Percentiles rank a stretch among this genome's conserved stretches.
These are phyloP conservation scores for Magnaporthiopsis incrustans DNA, from an alignment of 2,329 filamentous ascomycete species.

Conservation along the genomic window DNA sequence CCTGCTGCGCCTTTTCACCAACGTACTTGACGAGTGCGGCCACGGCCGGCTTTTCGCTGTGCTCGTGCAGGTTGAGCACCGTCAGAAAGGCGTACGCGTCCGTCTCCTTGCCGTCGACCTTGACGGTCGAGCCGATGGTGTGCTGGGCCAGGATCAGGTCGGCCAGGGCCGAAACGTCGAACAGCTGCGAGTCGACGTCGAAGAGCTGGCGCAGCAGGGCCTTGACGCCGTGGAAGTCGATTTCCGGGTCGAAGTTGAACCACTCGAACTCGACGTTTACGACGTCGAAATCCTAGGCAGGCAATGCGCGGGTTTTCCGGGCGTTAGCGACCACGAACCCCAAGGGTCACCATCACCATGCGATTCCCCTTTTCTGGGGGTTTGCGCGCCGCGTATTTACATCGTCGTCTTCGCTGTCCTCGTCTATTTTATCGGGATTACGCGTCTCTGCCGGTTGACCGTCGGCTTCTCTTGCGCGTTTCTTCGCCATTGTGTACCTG, in stretches of 20 bases:
- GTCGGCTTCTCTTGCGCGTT: conserved; percentile 27
- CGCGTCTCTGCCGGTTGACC: conserved; percentile 19
- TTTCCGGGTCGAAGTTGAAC: conserved; percentile 85
- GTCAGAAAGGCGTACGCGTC: conserved; percentile 93
- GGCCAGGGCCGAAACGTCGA: conserved; percentile 79
- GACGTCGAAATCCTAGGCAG: conserved; percentile 70
- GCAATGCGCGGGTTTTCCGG: background rate
- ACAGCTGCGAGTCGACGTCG: conserved; percentile 76
- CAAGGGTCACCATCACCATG: background rate
- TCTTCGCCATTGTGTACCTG: conserved; percentile 23
- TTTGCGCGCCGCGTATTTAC: conserved; percentile 21
- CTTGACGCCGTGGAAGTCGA: conserved; percentile 95
- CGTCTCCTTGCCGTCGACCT: conserved; percentile 88
- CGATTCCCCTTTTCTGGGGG: conserved; percentile 8
- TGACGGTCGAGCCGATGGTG: conserved; percentile 86
- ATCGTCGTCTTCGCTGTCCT: conserved; percentile 46
- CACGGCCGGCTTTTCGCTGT: conserved; percentile 67
- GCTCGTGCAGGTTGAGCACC: conserved; percentile 72
- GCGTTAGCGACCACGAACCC: conserved; percentile 11
- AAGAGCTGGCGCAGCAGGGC: conserved; percentile 84
- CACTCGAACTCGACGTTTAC: conserved; percentile 97
- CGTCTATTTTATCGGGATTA: conserved; percentile 26
- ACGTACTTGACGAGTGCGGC: conserved; percentile 67
- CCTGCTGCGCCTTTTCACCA: conserved; percentile 41
- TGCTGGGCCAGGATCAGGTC: conserved; percentile 81